Base-by-base conservation (phyloP, 2,329 filamentous ascomycete genomes). In the Ophiocordyceps camponoti-rufipedis region DNA sequence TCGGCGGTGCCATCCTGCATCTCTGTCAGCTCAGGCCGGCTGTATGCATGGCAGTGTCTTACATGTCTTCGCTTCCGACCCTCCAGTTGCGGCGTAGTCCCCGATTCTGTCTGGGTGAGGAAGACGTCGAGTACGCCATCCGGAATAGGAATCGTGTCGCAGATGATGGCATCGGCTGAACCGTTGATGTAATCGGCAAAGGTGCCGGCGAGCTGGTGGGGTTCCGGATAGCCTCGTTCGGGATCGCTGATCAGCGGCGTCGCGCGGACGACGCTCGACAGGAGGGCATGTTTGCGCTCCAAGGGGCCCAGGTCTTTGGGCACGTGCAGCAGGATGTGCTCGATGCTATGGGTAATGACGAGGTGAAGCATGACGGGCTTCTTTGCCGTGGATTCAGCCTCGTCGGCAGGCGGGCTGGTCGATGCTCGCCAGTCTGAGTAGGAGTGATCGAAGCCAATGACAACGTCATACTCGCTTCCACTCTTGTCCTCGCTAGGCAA, bases 371-470 rank as follows among this genome's bases (percentile, higher is more conserved):
- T 56, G n/a, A 72, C 53, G 0, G 69, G 70, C 39, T 57, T 55
- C 46, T 56, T 60, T 9, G 28, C 45, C 41, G 32, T 43, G 8
- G 19, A 40, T 31, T 35, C 42, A 16, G 46, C 44, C 11, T n/a
- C 12, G 14, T n/a, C 31, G 5, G 47, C 39, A 10, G 44, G 44
- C 16, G 51, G 45, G 16, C 42, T 44, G 16, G 13, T 53, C 33
- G 55, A 48, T 46, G 58, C 40, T 48, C 55, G 46, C 3, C 63
- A 70, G 12, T 56, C 57, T 28, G 61, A 59, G 41, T 72, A 73
- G 2, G 62, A 64, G 51, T 70, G 63, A 48, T 78, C 74, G 47
- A 71, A 78, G 16, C 66, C 69, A 47, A 78, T 65, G 42, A 77
- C 63, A 12, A 69, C 61, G 46, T 77, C 70, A 39, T 69, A 65